Evolutionary conservation across 495 filamentous ascomycete genomes (phyloP).

Genomic region (Daldinia grandis): DNA sequence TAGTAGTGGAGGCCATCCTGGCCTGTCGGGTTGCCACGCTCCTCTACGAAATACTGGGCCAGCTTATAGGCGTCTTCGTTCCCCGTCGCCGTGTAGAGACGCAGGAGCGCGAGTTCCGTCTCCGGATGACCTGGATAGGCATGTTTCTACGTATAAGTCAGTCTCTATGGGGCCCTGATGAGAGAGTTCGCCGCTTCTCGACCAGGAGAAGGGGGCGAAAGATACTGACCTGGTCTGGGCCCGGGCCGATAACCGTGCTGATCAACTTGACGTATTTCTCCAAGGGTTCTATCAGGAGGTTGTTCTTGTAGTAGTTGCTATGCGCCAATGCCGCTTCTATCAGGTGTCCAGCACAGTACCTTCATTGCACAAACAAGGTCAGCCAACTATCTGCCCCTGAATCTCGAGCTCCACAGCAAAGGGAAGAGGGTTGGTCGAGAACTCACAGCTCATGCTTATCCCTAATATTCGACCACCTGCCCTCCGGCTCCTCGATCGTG

Average conservation of each 20-base stretch:
- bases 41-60: conserved; percentile 64
- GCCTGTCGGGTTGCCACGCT: conserved; percentile 63
- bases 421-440: neutral
- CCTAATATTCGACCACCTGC: conserved; percentile 64
- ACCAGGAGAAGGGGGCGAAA: neutral
- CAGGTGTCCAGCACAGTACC: conserved; percentile 67
- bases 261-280: conserved; percentile 64
- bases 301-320: conserved; percentile 58
- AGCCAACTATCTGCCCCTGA: conserved; percentile 5
- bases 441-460: conserved; percentile 69
- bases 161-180: neutral
- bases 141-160: conserved; percentile 43
- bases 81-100: conserved; percentile 59
- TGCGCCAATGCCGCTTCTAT: conserved; percentile 68
- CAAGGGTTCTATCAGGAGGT: conserved; percentile 59
- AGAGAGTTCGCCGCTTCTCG: neutral
- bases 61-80: conserved; percentile 58
- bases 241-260: conserved; percentile 57
- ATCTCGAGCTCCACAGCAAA: neutral
- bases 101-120: conserved; percentile 65
- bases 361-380: conserved; percentile 31
- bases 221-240: conserved; percentile 49
- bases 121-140: conserved; percentile 70
- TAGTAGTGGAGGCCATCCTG: conserved; percentile 60
- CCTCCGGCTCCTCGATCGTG: conserved; percentile 60